Conservation (phyloP, 2,329 filamentous ascomycete species). For the Colletotrichum caudatum region DNA sequence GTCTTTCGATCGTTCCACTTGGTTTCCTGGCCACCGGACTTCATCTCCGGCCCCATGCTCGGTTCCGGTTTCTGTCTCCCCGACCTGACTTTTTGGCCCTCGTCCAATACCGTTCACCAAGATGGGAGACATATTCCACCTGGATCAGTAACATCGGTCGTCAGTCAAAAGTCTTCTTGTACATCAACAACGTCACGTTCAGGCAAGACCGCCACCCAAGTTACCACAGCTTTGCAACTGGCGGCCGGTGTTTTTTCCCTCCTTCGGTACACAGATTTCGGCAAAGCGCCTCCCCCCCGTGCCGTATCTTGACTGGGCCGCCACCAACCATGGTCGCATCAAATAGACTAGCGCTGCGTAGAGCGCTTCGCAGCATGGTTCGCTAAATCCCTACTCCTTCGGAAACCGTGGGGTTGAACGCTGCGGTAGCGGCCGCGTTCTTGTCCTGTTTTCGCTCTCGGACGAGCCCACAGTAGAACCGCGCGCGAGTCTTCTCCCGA, state of each 20-base stretch:
- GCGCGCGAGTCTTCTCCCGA: background rate
- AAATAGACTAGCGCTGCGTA: background rate
- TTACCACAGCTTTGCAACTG: no score
- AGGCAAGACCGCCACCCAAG: conserved; percentile 15
- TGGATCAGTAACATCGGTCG: background rate
- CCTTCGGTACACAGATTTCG: conserved; percentile 4
- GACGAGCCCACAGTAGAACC: conserved; percentile 4
- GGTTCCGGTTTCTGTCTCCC: background rate
- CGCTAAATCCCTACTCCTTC: background rate
- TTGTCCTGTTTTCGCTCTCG: background rate
- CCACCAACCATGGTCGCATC: background rate
- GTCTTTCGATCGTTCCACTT: background rate
- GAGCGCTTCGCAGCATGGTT: background rate
- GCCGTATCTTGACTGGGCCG: background rate
- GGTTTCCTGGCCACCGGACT: background rate
- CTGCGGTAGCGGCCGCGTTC: background rate
- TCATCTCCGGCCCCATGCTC: no score
- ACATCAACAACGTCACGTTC: background rate
- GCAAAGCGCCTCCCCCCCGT: conserved; percentile 8
- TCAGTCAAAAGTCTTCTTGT: conserved; percentile 13
- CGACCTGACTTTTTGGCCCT: background rate
- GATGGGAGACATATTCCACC: background rate
- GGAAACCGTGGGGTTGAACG: background rate
- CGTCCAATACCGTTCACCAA: background rate
- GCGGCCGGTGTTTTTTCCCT: background rate